Conservation (phyloP, 495 filamentous ascomycete species). For the Podospora pseudopauciseta region DNA sequence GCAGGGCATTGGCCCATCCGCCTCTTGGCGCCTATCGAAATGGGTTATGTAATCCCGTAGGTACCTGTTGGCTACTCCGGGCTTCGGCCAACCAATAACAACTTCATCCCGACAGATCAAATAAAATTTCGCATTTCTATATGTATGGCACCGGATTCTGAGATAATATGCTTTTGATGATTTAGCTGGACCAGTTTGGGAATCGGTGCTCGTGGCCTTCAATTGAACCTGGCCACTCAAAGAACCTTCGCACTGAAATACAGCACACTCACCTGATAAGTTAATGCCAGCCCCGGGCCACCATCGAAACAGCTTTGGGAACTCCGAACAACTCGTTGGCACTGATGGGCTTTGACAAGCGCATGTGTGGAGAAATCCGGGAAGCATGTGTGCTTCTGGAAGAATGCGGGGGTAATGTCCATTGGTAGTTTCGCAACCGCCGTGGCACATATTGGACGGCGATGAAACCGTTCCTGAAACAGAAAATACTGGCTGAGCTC, state of each 20-base stretch:
- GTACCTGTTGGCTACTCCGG: constrained; percentile 20
- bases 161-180: too few relatives aligned
- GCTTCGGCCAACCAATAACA: neutral
- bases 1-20: constrained; percentile 3
- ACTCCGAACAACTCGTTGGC: neutral
- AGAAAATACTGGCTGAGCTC: neutral
- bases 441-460: constrained; percentile 13
- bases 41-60: constrained; percentile 25
- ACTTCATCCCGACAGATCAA: too few relatives aligned
- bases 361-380: neutral
- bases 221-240: too few relatives aligned
- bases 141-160: too few relatives aligned
- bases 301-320: neutral
- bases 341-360: neutral
- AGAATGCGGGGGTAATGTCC: constrained; percentile 13
- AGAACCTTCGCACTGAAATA: neutral
- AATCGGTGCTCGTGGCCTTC: too few relatives aligned
- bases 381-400: constrained; percentile 1
- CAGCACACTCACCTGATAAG: neutral
- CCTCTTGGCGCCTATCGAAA: constrained; percentile 12
- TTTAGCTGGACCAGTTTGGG: too few relatives aligned
- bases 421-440: neutral
- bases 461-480: constrained; percentile 37
- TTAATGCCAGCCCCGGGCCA: neutral
- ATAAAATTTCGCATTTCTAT: too few relatives aligned